Conservation (phyloP, 306 rosid genomes). For the Trifolium dubium region DNA sequence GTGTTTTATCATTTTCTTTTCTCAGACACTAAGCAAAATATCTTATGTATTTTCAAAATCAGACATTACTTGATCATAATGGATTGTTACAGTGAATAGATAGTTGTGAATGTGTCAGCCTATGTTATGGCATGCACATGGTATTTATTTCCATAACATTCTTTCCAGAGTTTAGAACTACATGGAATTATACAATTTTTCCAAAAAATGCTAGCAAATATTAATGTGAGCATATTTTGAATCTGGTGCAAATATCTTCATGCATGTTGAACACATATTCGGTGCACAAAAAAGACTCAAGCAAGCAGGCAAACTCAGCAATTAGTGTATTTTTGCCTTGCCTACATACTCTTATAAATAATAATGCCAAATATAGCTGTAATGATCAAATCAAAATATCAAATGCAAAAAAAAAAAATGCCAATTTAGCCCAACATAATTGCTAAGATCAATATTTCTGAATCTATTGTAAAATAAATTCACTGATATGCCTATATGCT, state of each 20-base stretch:
- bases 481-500: neutral
- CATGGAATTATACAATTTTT: neutral
- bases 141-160: neutral
- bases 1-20: neutral
- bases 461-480: constrained; percentile 20
- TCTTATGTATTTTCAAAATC: constrained; percentile 1
- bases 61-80: neutral
- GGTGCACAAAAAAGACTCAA: neutral
- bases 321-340: constrained; percentile 7
- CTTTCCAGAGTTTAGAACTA: neutral
- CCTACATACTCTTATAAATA: neutral
- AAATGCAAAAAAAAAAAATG: too few relatives aligned
- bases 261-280: constrained; percentile 19
- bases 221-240: neutral
- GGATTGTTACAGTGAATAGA: neutral
- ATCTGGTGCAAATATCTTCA: constrained; percentile 19
- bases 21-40: too few relatives aligned
- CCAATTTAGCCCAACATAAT: neutral
- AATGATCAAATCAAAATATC: neutral
- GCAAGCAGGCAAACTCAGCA: neutral
- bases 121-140: neutral
- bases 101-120: neutral
- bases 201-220: too few relatives aligned
- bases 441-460: constrained; percentile 37
- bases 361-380: neutral